Percentiles rank a stretch among this genome's conserved stretches.
These are phyloP conservation scores for Crucihimalaya himalaica DNA, from an alignment of 345 rosid genomes.

Conservation along the genomic window DNA sequence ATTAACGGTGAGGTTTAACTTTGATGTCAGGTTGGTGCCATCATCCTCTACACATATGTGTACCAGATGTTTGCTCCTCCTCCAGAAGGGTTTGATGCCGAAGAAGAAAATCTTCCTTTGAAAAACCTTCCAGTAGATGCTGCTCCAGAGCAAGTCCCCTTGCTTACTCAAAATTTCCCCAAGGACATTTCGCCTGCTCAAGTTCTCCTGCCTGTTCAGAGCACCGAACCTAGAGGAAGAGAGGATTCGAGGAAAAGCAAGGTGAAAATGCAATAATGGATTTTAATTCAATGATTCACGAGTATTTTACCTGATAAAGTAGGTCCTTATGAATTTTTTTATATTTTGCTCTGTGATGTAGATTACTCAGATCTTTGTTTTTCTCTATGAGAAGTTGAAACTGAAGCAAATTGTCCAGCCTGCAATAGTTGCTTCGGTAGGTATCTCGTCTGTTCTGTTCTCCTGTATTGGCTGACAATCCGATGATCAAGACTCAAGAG, in stretches of 20 bases:
- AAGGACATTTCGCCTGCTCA: slow-evolving; percentile 54
- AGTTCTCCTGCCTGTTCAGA: slow-evolving; percentile 52
- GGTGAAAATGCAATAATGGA: slow-evolving; percentile 47
- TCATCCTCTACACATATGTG: slow-evolving; percentile 91
- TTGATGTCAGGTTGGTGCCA: slow-evolving; percentile 90
- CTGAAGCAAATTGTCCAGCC: slow-evolving; percentile 96
- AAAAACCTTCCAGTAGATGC: slow-evolving; percentile 52
- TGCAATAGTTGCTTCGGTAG: slow-evolving; percentile 92
- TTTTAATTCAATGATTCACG: not conserved
- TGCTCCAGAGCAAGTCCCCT: slow-evolving; percentile 64
- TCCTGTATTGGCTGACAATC: not conserved
- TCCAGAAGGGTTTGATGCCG: slow-evolving; percentile 80
- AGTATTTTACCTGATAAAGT: slow-evolving; percentile 15
- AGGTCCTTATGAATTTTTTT: slow-evolving; percentile 2
- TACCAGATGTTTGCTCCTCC: slow-evolving; percentile 94
- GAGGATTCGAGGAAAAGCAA: slow-evolving; percentile 51
- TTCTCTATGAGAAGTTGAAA: slow-evolving; percentile 78
- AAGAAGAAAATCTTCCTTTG: slow-evolving; percentile 55
- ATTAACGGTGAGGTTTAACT: slow-evolving; percentile 9
- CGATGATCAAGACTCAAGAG: not conserved
- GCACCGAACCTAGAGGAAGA: slow-evolving; percentile 39
- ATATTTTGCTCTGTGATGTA: slow-evolving; percentile 44
- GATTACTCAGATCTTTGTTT: slow-evolving; percentile 56
- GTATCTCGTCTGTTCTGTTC: slow-evolving; percentile 36
- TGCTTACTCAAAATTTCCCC: slow-evolving; percentile 52